Percentiles rank a stretch among this genome's conserved stretches.
Conservation (phyloP, 192 early-diverging fungal genomes). For the Coemansia sp. region DNA sequence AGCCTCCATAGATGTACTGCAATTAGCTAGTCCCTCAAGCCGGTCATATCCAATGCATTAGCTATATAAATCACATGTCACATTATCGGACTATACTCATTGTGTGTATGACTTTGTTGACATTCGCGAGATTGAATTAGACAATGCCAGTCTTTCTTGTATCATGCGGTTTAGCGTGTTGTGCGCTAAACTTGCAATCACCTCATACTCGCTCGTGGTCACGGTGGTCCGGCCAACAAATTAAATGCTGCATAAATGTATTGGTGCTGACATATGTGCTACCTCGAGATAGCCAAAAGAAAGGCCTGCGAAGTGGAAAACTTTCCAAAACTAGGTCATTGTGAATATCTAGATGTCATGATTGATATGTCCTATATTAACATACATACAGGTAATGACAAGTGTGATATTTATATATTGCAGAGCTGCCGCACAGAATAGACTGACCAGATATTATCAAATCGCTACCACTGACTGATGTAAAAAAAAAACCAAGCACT, state of each 20-base stretch:
- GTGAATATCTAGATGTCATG: not conserved
- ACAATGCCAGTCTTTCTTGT: not conserved
- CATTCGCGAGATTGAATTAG: constrained; percentile 1
- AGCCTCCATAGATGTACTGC: not conserved
- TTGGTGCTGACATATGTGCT: not conserved
- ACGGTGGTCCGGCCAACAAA: constrained; percentile 9
- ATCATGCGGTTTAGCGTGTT: constrained; percentile 2
- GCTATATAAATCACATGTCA: not conserved
- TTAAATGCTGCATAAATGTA: constrained; percentile 7
- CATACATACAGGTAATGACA: too few relatives aligned
- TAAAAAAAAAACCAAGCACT: too few relatives aligned
- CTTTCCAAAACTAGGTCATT: not conserved
- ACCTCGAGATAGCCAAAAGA: not conserved
- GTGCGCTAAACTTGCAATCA: not conserved
- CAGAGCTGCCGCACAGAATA: too few relatives aligned
- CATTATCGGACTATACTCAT: not conserved
- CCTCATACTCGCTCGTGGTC: not conserved
- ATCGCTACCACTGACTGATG: too few relatives aligned
- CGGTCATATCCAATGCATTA: not conserved
- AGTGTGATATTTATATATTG: too few relatives aligned
- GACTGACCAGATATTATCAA: too few relatives aligned
- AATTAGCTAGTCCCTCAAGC: not conserved
- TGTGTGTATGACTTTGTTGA: not conserved
- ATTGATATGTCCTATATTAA: too few relatives aligned
- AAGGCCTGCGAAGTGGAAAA: too few relatives aligned